Evolutionary conservation across 257 asterid genomes (phyloP), one percentile per base, ranked within the genome.

Genomic region (Solanum pennellii): DNA sequence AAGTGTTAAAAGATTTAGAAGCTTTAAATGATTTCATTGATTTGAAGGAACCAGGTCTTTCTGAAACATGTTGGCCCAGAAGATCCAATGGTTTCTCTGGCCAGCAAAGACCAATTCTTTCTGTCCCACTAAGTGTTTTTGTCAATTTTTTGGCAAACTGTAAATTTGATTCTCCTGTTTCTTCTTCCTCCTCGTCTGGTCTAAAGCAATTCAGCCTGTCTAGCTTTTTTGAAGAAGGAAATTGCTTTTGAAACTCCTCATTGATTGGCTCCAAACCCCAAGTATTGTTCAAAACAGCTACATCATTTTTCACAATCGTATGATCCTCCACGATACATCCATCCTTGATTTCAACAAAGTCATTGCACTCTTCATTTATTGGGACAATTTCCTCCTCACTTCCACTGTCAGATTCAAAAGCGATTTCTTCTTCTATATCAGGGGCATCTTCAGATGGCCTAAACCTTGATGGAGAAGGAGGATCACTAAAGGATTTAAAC

Each of bases 51-150:
- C 84, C 93, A 89, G 92, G 90, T 86, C 90, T 92, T 77, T 95
- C 98, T 42, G 92, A 86, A 92, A 88, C 92, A 85, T 82, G 93
- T 87, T 87, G 96, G 29, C 95, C 88, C 88, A 96, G 90, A 74
- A 93, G 92, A 91, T 93, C 90, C 86, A 95, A 92, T n/a, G 94
- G 96, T 65, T 92, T 91, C 92, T 97, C 99, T 33, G 98, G 99
- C 99, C 99, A 96, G 93, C 98, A 91, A 87, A 95, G 91, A 83
- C 98, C 98, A 86, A 97, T 92, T 84, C 91, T 97, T 80, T 96
- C 98, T 33, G 93, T 94, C 82, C 95, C 96, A 88, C 97, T 92
- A 21, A 95, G 88, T 12, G 93, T 86, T 90, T 88, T 90, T 27
- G 94, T 90, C 84, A 96, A 85, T 49, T 88, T 91, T 12, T 88